These are phyloP conservation scores for Barbarea vulgaris DNA, from an alignment of 345 rosid genomes.

Conservation along the genomic window DNA sequence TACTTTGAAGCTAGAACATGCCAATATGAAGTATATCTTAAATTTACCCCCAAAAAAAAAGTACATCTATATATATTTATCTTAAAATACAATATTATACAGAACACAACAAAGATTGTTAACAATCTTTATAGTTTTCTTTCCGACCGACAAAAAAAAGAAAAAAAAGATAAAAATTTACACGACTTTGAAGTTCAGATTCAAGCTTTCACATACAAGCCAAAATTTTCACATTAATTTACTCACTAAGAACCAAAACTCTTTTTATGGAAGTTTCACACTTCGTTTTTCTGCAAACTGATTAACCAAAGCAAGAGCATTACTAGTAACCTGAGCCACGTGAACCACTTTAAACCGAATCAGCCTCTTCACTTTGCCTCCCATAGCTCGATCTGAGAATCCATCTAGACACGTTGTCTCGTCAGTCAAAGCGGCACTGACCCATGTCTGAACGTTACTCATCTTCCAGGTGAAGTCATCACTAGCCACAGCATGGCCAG, in stretches of 20 bases:
- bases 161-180: constrained; percentile 6
- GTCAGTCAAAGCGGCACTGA: constrained; percentile 86
- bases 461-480: constrained; percentile 70
- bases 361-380: constrained; percentile 59
- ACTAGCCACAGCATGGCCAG: constrained; percentile 46
- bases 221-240: constrained; percentile 28
- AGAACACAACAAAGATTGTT: constrained; percentile 21
- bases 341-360: constrained; percentile 51
- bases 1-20: constrained; percentile 8
- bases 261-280: constrained; percentile 35
- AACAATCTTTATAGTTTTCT: background rate
- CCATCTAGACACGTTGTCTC: constrained; percentile 81
- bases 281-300: constrained; percentile 61
- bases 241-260: background rate
- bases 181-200: constrained; percentile 16
- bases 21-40: constrained; percentile 1
- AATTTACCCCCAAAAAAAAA: background rate
- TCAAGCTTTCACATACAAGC: constrained; percentile 17
- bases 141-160: constrained; percentile 13
- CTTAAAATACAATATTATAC: constrained; percentile 25
- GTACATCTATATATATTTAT: background rate
- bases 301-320: constrained; percentile 82
- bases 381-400: constrained; percentile 54
- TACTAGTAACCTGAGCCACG: constrained; percentile 83
- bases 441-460: constrained; percentile 94